Base-by-base conservation (phyloP, 345 rosid species). In the Populus tremula region DNA sequence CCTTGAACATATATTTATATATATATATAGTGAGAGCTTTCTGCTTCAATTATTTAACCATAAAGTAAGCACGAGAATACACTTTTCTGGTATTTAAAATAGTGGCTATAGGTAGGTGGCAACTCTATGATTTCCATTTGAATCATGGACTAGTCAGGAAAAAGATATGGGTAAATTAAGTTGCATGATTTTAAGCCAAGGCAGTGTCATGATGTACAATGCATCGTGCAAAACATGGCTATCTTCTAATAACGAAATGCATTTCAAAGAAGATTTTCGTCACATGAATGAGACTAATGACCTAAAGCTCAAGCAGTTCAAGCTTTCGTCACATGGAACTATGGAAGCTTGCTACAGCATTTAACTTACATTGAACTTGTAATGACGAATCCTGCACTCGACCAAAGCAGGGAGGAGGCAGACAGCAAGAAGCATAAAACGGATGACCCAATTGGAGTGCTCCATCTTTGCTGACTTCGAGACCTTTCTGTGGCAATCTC, bases 301-400 rank as follows among this genome's bases (percentile, higher is more conserved):
- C 2, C 6, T 0, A 16, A 17, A 49, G 20, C 21, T 6, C 54
- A 17, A 49, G 20, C 54, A 49, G 18, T 16, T 49, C 54, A 17
- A 1, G 5, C 2, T 49, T 49, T 16, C 6, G 53, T 49, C 53
- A 49, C 53, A 9, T 41, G 45, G n/a, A n/a, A n/a, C n/a, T n/a
- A n/a, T n/a, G n/a, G 12, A 41, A 41, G 11, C 13, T 10, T 41
- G 45, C 45, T 41, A 8, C 45, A 9, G 45, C 11, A 65, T 27
- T n/a, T 2, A 10, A 71, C 85, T 82, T 68, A 82, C 85, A 14
- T 82, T 71, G 66, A 82, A 82, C 73, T 75, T 78, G 70, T 82
- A 82, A 69, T 71, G 79, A 23, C 85, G 85, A 66, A 76, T 65
- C 20, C 62, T 67, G 74, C 73, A 70, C 53, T 82, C 79, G 27